Conservation (phyloP, 1,139 yeast genomes). For the Neolecta irregularis region DNA sequence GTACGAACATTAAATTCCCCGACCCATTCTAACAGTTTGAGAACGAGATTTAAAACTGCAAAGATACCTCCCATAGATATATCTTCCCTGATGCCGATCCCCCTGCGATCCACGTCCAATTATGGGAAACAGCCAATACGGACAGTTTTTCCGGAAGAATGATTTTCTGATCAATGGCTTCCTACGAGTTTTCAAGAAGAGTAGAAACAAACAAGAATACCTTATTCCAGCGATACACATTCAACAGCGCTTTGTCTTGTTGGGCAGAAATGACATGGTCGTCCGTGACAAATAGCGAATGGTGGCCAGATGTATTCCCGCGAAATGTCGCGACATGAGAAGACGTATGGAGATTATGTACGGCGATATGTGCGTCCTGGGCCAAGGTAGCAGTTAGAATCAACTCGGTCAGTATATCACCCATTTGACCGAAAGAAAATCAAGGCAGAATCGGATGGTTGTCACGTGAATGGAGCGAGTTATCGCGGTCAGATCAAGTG, state of each 20-base stretch:
- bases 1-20: slow-evolving; percentile 56
- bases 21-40: slow-evolving; percentile 35
- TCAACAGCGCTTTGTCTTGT: slow-evolving; percentile 52
- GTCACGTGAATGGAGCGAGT: too few relatives aligned
- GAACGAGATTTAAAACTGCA: background rate
- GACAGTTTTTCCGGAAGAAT: slow-evolving; percentile 71
- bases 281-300: slow-evolving; percentile 6
- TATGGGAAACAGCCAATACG: slow-evolving; percentile 39
- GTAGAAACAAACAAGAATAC: background rate
- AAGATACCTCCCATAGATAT: slow-evolving; percentile 51
- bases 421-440: too few relatives aligned
- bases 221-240: slow-evolving; percentile 59
- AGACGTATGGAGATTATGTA: slow-evolving; percentile 8
- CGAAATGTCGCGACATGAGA: slow-evolving; percentile 14
- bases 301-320: slow-evolving; percentile 7
- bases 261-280: slow-evolving; percentile 23
- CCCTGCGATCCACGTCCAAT: slow-evolving; percentile 43
- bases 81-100: slow-evolving; percentile 59
- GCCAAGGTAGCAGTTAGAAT: background rate
- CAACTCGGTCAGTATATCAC: too few relatives aligned
- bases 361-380: background rate
- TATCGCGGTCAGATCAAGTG: too few relatives aligned
- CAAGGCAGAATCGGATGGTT: too few relatives aligned
- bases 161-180: slow-evolving; percentile 64
- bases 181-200: slow-evolving; percentile 22